Evolutionary conservation across 1,139 yeast species (phyloP).

Genomic region (Scheffersomyces illinoinensis): DNA sequence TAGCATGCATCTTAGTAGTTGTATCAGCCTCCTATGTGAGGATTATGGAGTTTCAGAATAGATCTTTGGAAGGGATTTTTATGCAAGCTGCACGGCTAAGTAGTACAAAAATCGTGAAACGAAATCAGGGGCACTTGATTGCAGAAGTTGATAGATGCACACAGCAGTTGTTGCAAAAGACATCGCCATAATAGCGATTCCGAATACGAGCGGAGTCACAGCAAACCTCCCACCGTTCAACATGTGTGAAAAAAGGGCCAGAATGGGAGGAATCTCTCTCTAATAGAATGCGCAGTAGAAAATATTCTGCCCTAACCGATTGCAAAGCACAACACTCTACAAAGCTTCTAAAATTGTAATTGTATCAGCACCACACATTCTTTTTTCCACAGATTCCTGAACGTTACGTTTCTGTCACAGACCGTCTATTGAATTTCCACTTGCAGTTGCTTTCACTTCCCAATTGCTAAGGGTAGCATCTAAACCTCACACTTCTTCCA

Average conservation of each 20-base stretch:
- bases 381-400: background rate
- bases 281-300: background rate
- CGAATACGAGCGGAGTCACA: background rate
- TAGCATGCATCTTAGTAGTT: background rate
- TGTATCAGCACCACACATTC: background rate
- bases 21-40: background rate
- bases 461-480: background rate
- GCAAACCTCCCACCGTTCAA: background rate
- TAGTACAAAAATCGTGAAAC: background rate
- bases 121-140: background rate
- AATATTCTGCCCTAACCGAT: background rate
- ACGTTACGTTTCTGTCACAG: background rate
- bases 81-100: background rate
- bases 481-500: background rate
- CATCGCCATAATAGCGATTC: background rate
- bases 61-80: background rate
- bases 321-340: background rate
- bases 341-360: background rate
- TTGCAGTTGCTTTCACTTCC: background rate
- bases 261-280: background rate
- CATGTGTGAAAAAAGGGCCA: no score
- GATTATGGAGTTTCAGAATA: background rate
- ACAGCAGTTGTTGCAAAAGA: background rate
- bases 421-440: background rate
- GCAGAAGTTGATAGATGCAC: background rate